Conservation (phyloP, 768 basidiomycete species). For the Pleurotus tuoliensis region DNA sequence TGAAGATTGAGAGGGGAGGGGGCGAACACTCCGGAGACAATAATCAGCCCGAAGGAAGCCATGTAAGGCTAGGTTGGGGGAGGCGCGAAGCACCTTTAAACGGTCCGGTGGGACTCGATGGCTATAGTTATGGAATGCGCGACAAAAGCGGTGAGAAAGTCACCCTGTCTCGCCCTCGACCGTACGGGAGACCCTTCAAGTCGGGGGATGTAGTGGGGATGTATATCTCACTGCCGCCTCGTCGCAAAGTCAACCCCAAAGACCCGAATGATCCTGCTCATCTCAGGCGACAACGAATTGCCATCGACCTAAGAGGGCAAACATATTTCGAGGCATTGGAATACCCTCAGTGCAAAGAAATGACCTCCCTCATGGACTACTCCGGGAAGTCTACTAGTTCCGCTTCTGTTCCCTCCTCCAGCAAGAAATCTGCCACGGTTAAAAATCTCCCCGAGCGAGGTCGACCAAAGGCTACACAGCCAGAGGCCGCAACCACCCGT, state of each 20-base stretch:
- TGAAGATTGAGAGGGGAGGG: constrained; percentile 72
- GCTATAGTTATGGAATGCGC: constrained; percentile 87
- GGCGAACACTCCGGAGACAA: constrained; percentile 52
- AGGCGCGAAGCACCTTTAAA: constrained; percentile 92
- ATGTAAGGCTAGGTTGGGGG: constrained; percentile 90
- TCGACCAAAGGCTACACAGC: constrained; percentile 31
- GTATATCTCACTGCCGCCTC: constrained; percentile 84
- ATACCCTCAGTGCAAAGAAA: constrained; percentile 87
- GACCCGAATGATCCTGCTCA: constrained; percentile 80
- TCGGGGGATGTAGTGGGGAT: constrained; percentile 91
- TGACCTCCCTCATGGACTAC: constrained; percentile 83
- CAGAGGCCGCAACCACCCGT: constrained; percentile 44
- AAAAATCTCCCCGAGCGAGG: constrained; percentile 60
- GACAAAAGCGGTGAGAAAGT: constrained; percentile 94
- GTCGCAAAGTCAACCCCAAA: constrained; percentile 49
- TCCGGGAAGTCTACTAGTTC: constrained; percentile 55
- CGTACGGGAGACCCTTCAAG: constrained; percentile 71
- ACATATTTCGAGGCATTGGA: constrained; percentile 94
- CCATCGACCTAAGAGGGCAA: constrained; percentile 95
- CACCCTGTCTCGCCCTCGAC: constrained; percentile 72
- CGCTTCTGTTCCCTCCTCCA: constrained; percentile 51
- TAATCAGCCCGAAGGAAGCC: constrained; percentile 59
- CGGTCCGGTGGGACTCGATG: constrained; percentile 89
- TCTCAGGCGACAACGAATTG: constrained; percentile 83
- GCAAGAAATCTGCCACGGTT: constrained; percentile 65